Base-by-base conservation (phyloP, 306 rosid genomes). In the Lathyrus aphaca region DNA sequence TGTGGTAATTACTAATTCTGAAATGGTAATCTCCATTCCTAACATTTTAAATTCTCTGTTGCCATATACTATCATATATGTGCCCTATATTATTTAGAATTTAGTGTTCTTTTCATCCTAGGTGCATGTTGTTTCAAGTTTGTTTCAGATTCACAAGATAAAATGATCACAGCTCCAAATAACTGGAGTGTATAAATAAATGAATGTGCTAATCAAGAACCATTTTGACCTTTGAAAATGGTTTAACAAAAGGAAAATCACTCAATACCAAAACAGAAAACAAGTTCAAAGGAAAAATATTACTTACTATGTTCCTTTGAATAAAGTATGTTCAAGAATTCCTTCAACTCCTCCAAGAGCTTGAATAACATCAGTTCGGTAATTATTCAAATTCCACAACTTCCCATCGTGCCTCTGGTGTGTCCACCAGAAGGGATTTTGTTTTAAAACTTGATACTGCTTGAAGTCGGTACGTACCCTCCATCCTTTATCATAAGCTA, bases 341-440 rank as follows among this genome's bases (percentile, higher is more conserved):
- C 99, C 99, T 79, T 94, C 99, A 45, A 94, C 97, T 75, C 99
- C 99, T 71, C 99, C 99, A 74, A 94, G 97, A 57, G 99, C 99
- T 86, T 94, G 99, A 74, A 94, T 94, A 74, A 94, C 99, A 89
- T 94, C 99, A 61, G 99, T 94, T 71, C 99, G 80, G 71, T 94
- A 94, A 79, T 94, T 94, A 82, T 94, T 94, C 85, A 94, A 82
- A 85, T 94, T 94, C 99, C 99, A 94, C 67, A 94, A 71, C 40
- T 94, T 94, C 48, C 99, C 99, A 72, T 94, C 99, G 43, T 94
- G 99, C 80, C 99, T 86, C 80, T 94, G 99, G 79, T 94, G 99
- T 6, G 99, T 94, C 99, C 99, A 94, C 99, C 99, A 94, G 69
- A 94, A 94, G 65, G 99, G 99, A 49, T 94, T 94, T 81, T 94